Evolutionary conservation across 768 basidiomycete genomes (phyloP).

Genomic region (Sporobolomyces roseus): DNA sequence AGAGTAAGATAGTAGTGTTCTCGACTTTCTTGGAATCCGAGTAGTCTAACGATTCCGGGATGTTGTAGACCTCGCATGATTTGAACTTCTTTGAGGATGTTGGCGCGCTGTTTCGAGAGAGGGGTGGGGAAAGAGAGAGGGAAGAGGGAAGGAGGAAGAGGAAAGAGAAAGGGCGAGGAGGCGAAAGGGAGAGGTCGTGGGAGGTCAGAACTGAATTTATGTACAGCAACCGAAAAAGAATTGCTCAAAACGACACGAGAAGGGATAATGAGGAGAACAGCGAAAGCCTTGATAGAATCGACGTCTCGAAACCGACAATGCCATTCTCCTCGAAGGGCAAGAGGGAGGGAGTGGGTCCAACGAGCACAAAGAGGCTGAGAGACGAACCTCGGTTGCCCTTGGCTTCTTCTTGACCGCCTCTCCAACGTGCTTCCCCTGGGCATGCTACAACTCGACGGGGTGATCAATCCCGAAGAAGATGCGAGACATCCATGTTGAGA

Average conservation of each 20-base stretch:
- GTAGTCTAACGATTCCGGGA: conserved; percentile 84
- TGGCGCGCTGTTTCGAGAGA: conserved; percentile 67
- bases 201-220: conserved; percentile 3
- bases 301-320: too few species aligned
- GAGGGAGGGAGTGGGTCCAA: too few species aligned
- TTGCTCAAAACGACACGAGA: background rate
- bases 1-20: conserved; percentile 93
- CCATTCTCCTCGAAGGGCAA: too few species aligned
- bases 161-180: conserved; percentile 28
- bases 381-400: conserved; percentile 46
- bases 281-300: background rate
- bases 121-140: conserved; percentile 10
- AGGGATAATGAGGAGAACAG: conserved; percentile 15
- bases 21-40: conserved; percentile 82
- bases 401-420: conserved; percentile 46
- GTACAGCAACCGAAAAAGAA: background rate
- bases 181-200: background rate
- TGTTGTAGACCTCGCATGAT: conserved; percentile 96
- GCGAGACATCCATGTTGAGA: background rate
- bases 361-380: background rate
- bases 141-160: conserved; percentile 38
- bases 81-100: conserved; percentile 99
- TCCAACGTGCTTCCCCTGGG: conserved; percentile 43
- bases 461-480: conserved; percentile 29
- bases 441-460: conserved; percentile 30